A percentile compares a stretch with the other conserved stretches of the same genome.
Evolutionary conservation across 2,329 filamentous ascomycete genomes (phyloP).

Genomic region (Hypoxylon sp.): DNA sequence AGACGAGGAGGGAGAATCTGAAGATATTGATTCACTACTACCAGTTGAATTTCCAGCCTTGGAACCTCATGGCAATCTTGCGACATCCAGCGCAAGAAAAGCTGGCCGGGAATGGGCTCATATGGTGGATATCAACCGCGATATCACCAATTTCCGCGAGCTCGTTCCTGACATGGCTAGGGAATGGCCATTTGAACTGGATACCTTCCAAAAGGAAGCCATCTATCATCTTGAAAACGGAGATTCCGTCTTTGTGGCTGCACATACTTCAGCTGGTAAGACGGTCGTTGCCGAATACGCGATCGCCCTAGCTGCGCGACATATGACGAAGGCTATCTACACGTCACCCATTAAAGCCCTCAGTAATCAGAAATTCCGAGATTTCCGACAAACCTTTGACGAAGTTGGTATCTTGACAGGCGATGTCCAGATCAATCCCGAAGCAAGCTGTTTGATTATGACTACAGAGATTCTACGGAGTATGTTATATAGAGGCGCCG

Average conservation of each 20-base stretch:
- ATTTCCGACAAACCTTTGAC: constrained; percentile 90
- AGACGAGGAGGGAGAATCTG: constrained; percentile 62
- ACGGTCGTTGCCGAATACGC: constrained; percentile 99
- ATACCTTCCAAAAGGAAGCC: constrained; percentile 98
- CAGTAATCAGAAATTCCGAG: constrained; percentile 98
- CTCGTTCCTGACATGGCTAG: constrained; percentile 96
- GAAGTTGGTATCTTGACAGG: constrained; percentile 98
- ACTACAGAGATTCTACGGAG: constrained; percentile 97
- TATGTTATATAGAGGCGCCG: constrained; percentile 97
- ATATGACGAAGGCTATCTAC: constrained; percentile 99
- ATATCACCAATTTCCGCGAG: constrained; percentile 94
- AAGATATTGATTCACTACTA: constrained; percentile 86
- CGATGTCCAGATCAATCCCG: constrained; percentile 97
- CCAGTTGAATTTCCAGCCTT: constrained; percentile 94
- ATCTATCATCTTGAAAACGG: constrained; percentile 97
- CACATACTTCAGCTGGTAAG: constrained; percentile 97
- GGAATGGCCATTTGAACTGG: constrained; percentile 96
- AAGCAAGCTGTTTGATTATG: constrained; percentile 99
- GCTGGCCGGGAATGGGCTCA: constrained; percentile 94
- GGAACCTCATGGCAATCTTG: constrained; percentile 84
- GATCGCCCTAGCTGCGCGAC: constrained; percentile 94
- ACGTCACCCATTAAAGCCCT: constrained; percentile 98
- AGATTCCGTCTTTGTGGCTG: constrained; percentile 97
- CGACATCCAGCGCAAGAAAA: constrained; percentile 78
- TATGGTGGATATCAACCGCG: constrained; percentile 95